Base-by-base conservation (phyloP, 1,284 basidiomycete genomes). In the Phylloboletellus chloephorus region DNA sequence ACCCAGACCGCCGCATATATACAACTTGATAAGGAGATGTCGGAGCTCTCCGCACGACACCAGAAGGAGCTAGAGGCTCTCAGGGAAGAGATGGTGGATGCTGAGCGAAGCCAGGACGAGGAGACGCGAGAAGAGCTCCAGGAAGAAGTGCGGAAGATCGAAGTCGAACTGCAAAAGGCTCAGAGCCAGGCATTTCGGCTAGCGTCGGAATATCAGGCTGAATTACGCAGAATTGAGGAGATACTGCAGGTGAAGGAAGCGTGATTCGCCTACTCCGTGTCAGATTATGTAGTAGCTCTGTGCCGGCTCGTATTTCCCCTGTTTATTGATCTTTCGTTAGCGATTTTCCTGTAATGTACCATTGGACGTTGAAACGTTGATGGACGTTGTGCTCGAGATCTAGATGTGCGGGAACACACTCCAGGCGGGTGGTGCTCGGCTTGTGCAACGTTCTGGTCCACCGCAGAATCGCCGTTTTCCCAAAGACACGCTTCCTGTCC, bases 1-100 rank as follows among this genome's bases (percentile, higher is more conserved):
- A 58, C 58, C 21, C 54, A 70, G 48, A 71, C 69, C 0, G 53
- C 57, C 16, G 58, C 58, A 30, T 62, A 39, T 31, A 63, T 39
- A 31, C 63, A 64, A 31, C 57, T 61, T 9, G 60, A 65, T 30
- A 57, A 35, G 33, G 59, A 61, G 31, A 54, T 61, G 46, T 53
- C 49, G 13, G 63, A 61, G 6, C 57, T 66, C 34, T 64, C 58
- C 16, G 53, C 54, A 21, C 57, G 61, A 13, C 67, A 72, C 39
- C 51, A 54, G 33, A 57, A 64, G 30, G 71, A 72, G 28, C 54
- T 73, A 33, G 50, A 52, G 16, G 49, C 40, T 16, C 51, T 61
- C 43, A 45, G 42, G 35, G 51, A 56, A 4, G 59, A 61, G 36
- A 51, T 61, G 47, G 48, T 37, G 3, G 60, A 58, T 9, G 59